Evolutionary conservation across 2,329 filamentous ascomycete genomes (phyloP).

Genomic region (Aspergillus unguis): DNA sequence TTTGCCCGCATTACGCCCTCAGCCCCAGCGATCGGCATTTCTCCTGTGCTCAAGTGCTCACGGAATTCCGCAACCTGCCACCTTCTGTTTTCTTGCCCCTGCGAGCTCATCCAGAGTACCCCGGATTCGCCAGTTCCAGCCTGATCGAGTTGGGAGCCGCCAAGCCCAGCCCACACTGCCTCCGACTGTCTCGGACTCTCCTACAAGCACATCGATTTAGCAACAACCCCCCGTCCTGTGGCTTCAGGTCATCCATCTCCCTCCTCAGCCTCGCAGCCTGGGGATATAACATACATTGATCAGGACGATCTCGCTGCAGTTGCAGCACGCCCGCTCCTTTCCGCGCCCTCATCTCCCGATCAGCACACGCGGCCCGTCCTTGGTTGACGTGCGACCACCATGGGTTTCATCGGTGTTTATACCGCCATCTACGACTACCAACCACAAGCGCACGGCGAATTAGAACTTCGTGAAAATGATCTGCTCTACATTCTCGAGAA

Average conservation of each 20-base stretch:
- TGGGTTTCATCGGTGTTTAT: conserved; percentile 92
- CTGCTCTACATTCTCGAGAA: conserved; percentile 86
- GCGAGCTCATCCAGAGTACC: background rate
- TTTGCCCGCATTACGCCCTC: background rate
- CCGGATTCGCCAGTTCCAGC: conserved; percentile 10
- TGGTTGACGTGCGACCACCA: conserved; percentile 38
- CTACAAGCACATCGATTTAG: conserved; percentile 4
- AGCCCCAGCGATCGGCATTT: conserved; percentile 10
- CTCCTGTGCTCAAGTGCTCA: background rate
- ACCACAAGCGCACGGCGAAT: conserved; percentile 80
- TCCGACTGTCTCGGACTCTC: conserved; percentile 1
- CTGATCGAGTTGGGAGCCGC: conserved; percentile 11
- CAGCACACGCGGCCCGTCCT: conserved; percentile 8
- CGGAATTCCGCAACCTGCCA: conserved; percentile 1
- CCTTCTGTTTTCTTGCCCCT: background rate
- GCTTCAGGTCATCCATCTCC: background rate
- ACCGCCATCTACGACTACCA: conserved; percentile 89
- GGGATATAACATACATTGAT: background rate
- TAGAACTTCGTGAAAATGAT: conserved; percentile 81
- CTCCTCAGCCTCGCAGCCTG: background rate
- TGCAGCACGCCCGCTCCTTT: conserved; percentile 11
- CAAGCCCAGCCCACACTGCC: conserved; percentile 8
- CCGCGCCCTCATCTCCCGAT: conserved; percentile 1
- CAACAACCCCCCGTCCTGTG: background rate
- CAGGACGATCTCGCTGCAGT: conserved; percentile 12